Conservation (phyloP, 2,329 filamentous ascomycete species). For the Fusarium coicis region DNA sequence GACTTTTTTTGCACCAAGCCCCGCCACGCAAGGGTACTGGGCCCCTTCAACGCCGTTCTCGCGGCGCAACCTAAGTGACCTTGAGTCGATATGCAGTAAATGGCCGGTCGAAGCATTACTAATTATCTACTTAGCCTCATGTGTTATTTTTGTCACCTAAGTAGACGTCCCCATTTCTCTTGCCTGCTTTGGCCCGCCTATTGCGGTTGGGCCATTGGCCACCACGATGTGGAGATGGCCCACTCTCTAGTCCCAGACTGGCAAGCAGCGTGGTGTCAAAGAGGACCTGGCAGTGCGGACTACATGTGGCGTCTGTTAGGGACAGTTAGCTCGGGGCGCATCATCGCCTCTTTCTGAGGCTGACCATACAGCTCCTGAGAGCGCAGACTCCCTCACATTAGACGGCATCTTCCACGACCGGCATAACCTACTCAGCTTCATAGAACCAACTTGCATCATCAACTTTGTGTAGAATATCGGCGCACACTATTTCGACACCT, state of each 20-base stretch:
- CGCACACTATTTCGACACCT: background rate
- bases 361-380: conserved; percentile 24
- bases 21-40: conserved; percentile 33
- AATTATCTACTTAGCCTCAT: too few relatives aligned
- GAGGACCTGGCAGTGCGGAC: background rate
- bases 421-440: background rate
- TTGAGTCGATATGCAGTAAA: background rate
- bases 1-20: conserved; percentile 39
- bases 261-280: conserved; percentile 19
- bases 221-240: background rate
- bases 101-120: background rate
- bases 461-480: background rate
- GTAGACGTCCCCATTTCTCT: background rate
- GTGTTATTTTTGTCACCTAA: background rate
- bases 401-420: background rate
- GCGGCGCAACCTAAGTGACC: background rate
- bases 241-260: background rate
- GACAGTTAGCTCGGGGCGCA: conserved; percentile 14
- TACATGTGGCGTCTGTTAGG: background rate
- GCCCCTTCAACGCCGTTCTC: background rate
- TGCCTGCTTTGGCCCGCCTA: background rate
- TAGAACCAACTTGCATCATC: background rate
- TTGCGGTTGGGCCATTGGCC: conserved; percentile 16
- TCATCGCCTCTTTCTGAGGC: conserved; percentile 30
- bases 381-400: conserved; percentile 2